A percentile compares a stretch with the other conserved stretches of the same genome.
These are phyloP conservation scores for Penicillium simplicissimum DNA, from an alignment of 495 filamentous ascomycete genomes.

Conservation along the genomic window DNA sequence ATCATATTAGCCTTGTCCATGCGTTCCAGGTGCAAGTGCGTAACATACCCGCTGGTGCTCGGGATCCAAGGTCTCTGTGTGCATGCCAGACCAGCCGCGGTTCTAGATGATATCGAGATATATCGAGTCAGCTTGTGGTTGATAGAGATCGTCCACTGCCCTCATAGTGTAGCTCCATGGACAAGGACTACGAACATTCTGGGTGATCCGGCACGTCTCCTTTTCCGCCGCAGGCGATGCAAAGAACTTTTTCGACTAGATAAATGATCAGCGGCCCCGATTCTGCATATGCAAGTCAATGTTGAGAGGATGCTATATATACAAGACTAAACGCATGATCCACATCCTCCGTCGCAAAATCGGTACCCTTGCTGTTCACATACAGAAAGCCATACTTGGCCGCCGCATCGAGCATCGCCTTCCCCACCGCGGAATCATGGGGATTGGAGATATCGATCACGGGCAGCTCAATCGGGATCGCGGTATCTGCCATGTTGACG, in stretches of 20 bases:
- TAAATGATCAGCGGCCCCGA: slow-evolving; percentile 1
- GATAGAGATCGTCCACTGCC: too few species aligned
- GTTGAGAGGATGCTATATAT: not conserved
- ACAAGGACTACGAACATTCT: slow-evolving; percentile 49
- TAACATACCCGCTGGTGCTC: slow-evolving; percentile 70
- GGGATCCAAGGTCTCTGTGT: slow-evolving; percentile 84
- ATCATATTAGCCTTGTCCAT: slow-evolving; percentile 16
- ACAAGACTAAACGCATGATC: slow-evolving; percentile 77
- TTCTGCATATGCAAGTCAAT: not conserved
- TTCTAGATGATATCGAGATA: slow-evolving; percentile 51
- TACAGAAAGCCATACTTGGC: slow-evolving; percentile 86
- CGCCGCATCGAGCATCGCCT: slow-evolving; percentile 76
- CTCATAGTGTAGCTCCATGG: not conserved
- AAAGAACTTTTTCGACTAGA: slow-evolving; percentile 79
- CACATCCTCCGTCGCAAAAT: slow-evolving; percentile 67
- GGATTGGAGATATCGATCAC: slow-evolving; percentile 72
- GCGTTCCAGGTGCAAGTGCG: not conserved
- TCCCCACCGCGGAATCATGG: slow-evolving; percentile 59
- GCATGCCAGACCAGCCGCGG: slow-evolving; percentile 86
- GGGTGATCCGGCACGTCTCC: slow-evolving; percentile 66
- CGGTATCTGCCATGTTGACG: slow-evolving; percentile 40
- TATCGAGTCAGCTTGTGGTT: slow-evolving; percentile 8
- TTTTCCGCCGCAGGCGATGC: slow-evolving; percentile 70
- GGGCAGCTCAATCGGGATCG: slow-evolving; percentile 61
- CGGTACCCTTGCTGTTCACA: slow-evolving; percentile 66